Percentiles rank a stretch among this genome's conserved stretches.
These are phyloP conservation scores for Corynespora cassiicola DNA, from an alignment of 2,329 filamentous ascomycete species.

Conservation along the genomic window DNA sequence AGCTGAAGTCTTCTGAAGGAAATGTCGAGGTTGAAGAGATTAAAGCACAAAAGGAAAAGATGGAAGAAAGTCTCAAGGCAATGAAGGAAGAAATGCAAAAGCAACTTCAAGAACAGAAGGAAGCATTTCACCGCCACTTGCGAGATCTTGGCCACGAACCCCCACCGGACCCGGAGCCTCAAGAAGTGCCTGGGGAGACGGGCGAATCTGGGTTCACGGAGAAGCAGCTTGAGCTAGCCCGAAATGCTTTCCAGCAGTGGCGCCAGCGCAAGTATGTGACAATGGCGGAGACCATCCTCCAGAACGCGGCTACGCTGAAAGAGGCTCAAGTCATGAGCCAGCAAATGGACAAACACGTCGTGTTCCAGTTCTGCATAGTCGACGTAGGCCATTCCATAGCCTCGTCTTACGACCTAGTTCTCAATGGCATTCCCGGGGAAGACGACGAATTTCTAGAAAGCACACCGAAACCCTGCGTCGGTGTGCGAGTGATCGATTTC, in stretches of 20 bases:
- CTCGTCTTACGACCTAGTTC: slow-evolving; percentile 94
- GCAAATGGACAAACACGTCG: slow-evolving; percentile 88
- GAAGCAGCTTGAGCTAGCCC: slow-evolving; percentile 74
- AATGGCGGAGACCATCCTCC: slow-evolving; percentile 91
- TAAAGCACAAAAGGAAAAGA: slow-evolving; percentile 78
- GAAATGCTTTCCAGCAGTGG: slow-evolving; percentile 75
- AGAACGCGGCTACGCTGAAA: slow-evolving; percentile 86
- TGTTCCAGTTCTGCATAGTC: slow-evolving; percentile 93
- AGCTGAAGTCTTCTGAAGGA: slow-evolving; percentile 74
- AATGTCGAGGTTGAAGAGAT: slow-evolving; percentile 84
- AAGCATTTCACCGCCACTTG: slow-evolving; percentile 83
- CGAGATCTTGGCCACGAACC: slow-evolving; percentile 66
- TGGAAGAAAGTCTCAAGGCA: slow-evolving; percentile 80
- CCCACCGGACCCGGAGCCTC: slow-evolving; percentile 59
- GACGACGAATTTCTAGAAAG: slow-evolving; percentile 83
- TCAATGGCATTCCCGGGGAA: slow-evolving; percentile 88
- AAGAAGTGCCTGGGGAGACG: no score
- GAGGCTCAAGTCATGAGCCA: slow-evolving; percentile 99
- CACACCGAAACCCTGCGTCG: slow-evolving; percentile 87
- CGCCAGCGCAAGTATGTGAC: slow-evolving; percentile 83
- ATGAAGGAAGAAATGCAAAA: slow-evolving; percentile 90
- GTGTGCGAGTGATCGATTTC: slow-evolving; percentile 89
- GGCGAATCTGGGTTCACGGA: no score
- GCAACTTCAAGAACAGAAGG: slow-evolving; percentile 82
- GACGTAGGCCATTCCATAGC: slow-evolving; percentile 87